phyloP scores from a whole-genome alignment of 495 filamentous ascomycete species.

The Talaromyces trachyspermus region DNA sequence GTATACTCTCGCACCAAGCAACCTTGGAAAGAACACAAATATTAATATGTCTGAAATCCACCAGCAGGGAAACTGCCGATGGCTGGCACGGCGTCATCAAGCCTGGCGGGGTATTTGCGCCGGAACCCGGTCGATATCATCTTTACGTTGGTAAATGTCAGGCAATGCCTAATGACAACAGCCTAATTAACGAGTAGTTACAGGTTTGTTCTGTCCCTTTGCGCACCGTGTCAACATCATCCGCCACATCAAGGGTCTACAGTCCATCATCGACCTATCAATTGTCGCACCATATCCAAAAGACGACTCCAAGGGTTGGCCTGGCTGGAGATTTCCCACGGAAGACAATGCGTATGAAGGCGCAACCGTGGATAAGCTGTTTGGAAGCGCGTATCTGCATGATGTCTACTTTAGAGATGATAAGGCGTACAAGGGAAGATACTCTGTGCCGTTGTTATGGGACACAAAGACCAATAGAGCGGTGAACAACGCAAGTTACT shows the following conservation, averaged over 20 bases:
- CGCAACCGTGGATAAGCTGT: constrained; percentile 46
- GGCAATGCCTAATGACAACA: too few species aligned
- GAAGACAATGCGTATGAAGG: constrained; percentile 41
- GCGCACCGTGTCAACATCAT: constrained; percentile 56
- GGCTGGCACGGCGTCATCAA: constrained; percentile 39
- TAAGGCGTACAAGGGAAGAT: constrained; percentile 43
- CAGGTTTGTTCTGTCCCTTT: constrained; percentile 49
- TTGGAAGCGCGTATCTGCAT: constrained; percentile 39
- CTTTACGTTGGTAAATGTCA: constrained; percentile 52
- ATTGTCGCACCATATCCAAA: constrained; percentile 67
- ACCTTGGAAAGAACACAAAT: too few species aligned
- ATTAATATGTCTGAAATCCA: too few species aligned
- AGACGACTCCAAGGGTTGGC: constrained; percentile 42
- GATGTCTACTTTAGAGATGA: constrained; percentile 48
- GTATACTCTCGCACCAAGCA: too few species aligned
- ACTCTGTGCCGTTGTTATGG: constrained; percentile 51
- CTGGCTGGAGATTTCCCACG: constrained; percentile 43
- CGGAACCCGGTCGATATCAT: constrained; percentile 67
- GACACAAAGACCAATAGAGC: constrained; percentile 40
- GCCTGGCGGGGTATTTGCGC: constrained; percentile 46
- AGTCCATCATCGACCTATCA: constrained; percentile 59
- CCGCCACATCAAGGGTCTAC: constrained; percentile 70
- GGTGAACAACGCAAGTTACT: constrained; percentile 43
- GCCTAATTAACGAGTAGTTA: not conserved
- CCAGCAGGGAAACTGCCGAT: too few species aligned